Evolutionary conservation across 345 rosid genomes (phyloP).

Genomic region (Bruguiera sexangula): DNA sequence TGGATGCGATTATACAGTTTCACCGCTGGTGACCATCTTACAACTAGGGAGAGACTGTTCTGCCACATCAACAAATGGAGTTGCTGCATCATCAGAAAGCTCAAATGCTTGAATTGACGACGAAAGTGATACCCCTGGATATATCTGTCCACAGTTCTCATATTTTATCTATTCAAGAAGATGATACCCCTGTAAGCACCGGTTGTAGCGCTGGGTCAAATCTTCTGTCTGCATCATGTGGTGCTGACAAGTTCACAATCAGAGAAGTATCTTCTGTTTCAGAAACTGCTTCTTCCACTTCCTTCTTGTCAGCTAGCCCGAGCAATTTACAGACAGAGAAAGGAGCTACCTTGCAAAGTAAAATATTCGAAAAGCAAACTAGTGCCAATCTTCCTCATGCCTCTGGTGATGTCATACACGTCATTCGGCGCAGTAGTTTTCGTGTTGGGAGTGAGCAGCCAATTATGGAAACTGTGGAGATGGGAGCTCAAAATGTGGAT

Average conservation of each 20-base stretch:
- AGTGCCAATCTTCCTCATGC: conserved; percentile 51
- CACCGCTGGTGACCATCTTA: conserved; percentile 30
- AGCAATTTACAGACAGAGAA: conserved; percentile 40
- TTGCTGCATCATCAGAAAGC: background rate
- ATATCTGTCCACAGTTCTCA: conserved; percentile 29
- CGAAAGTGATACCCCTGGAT: conserved; percentile 44
- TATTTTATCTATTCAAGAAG: conserved; percentile 26
- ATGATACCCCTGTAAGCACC: conserved; percentile 31
- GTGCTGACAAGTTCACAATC: conserved; percentile 67
- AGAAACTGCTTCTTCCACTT: conserved; percentile 31
- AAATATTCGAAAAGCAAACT: conserved; percentile 39
- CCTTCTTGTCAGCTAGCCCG: conserved; percentile 34
- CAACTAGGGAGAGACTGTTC: conserved; percentile 41
- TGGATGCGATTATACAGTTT: conserved; percentile 36
- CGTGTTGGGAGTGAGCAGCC: conserved; percentile 86
- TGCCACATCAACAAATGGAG: conserved; percentile 51
- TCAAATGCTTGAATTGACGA: conserved; percentile 76
- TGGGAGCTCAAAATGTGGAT: conserved; percentile 69
- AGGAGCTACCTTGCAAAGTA: conserved; percentile 36
- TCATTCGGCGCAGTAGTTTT: conserved; percentile 76
- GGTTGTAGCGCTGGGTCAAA: conserved; percentile 35
- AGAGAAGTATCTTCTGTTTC: conserved; percentile 54
- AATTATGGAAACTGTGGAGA: conserved; percentile 69
- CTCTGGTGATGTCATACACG: conserved; percentile 84
- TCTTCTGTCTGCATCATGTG: conserved; percentile 34